phyloP scores from a whole-genome alignment of 225 moss, liverwort and hornwort genomes.

The Pseudoscleropodium purum region DNA sequence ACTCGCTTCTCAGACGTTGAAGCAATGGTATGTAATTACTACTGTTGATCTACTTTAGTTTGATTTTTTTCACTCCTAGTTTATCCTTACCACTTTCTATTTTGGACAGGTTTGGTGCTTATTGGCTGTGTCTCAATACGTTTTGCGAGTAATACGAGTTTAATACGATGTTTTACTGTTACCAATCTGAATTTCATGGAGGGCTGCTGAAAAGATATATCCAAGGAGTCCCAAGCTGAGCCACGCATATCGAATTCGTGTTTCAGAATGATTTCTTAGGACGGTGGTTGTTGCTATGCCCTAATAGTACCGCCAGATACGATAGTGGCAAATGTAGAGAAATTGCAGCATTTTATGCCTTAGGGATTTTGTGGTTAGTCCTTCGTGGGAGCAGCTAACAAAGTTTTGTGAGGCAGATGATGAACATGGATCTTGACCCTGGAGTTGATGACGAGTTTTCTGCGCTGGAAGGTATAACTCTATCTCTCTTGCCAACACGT shows the following conservation, averaged over 20 bases:
- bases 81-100: not conserved
- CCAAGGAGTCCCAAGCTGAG: not conserved
- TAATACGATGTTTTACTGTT: not conserved
- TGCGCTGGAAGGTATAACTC: slow-evolving; percentile 68
- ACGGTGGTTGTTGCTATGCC: not conserved
- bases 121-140: not conserved
- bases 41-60: not conserved
- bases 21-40: slow-evolving; percentile 56
- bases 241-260: not conserved
- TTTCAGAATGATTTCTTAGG: not conserved
- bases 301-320: not conserved
- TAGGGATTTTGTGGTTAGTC: not conserved
- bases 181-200: not conserved
- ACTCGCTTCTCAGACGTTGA: slow-evolving; percentile 91
- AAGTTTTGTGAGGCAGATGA: slow-evolving; percentile 41
- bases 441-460: slow-evolving; percentile 88
- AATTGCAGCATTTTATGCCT: not conserved
- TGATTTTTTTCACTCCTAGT: not conserved
- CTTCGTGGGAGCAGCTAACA: not conserved
- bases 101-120: not conserved
- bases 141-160: not conserved
- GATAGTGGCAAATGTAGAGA: not conserved
- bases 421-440: slow-evolving; percentile 93
- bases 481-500: not conserved
- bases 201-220: not conserved